Percentiles rank a stretch among this genome's conserved stretches.
These are phyloP conservation scores for Metrosideros polymorpha DNA, from an alignment of 441 rosid species.

Conservation along the genomic window DNA sequence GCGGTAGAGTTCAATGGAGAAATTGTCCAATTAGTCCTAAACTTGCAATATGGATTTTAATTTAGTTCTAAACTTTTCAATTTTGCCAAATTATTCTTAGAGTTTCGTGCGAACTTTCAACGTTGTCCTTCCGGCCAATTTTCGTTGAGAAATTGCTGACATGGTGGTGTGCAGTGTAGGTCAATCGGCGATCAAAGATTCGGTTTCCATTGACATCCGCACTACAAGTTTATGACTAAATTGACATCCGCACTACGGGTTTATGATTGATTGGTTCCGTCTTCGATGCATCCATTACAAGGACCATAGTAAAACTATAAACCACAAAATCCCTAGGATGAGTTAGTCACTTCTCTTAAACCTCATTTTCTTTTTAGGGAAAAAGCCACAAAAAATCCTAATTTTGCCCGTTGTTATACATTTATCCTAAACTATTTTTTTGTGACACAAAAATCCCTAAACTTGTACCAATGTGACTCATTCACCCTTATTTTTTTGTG, in stretches of 20 bases:
- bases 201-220: too few relatives aligned
- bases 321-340: background rate
- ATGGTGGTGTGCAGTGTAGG: background rate
- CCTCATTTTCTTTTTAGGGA: too few relatives aligned
- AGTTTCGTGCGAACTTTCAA: background rate
- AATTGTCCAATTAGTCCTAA: background rate
- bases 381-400: too few relatives aligned
- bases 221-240: too few relatives aligned
- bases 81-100: background rate
- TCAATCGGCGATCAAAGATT: too few relatives aligned
- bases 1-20: too few relatives aligned
- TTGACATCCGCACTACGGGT: too few relatives aligned
- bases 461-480: too few relatives aligned
- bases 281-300: background rate
- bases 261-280: background rate
- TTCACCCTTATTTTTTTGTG: too few relatives aligned
- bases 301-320: background rate
- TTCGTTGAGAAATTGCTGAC: background rate
- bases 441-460: too few relatives aligned
- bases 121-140: background rate
- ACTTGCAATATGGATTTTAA: fast-evolving
- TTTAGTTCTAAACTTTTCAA: fast-evolving
- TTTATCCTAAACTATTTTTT: too few relatives aligned
- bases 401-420: too few relatives aligned
- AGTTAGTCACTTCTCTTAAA: background rate